phyloP scores from a whole-genome alignment of 2,329 filamentous ascomycete species.

The Penicillium sp. region DNA sequence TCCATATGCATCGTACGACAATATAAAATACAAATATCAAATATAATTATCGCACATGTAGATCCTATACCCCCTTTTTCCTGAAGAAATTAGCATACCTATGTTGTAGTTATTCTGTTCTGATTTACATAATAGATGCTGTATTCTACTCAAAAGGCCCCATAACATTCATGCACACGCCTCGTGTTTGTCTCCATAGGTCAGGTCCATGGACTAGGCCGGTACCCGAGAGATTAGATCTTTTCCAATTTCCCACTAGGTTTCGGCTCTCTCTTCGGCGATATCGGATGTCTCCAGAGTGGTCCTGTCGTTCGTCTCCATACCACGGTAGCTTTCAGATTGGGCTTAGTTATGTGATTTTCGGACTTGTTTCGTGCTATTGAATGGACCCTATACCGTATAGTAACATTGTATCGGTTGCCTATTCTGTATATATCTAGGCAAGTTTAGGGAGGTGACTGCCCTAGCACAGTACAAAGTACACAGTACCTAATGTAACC shows the following conservation, averaged over 20 bases:
- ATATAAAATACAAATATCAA: background rate
- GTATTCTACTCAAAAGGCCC: background rate
- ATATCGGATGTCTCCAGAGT: slow-evolving; percentile 1
- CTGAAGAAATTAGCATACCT: background rate
- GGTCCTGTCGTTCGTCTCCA: background rate
- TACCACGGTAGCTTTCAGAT: background rate
- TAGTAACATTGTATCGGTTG: background rate
- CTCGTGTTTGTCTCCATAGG: background rate
- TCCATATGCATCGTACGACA: background rate
- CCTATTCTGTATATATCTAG: background rate
- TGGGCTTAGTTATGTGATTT: background rate
- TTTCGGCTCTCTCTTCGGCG: background rate
- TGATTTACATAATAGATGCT: background rate
- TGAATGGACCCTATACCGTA: background rate
- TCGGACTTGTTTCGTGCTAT: background rate
- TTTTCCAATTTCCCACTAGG: background rate
- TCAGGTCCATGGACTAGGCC: background rate
- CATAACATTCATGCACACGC: background rate
- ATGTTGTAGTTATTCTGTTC: no score
- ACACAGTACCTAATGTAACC: background rate
- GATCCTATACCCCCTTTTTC: background rate
- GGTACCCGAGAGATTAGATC: slow-evolving; percentile 9
- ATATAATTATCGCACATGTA: background rate
- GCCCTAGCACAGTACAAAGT: background rate
- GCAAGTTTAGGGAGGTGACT: background rate